Evolutionary conservation across 2,329 filamentous ascomycete species (phyloP).

Genomic region (Thelonectria olida): DNA sequence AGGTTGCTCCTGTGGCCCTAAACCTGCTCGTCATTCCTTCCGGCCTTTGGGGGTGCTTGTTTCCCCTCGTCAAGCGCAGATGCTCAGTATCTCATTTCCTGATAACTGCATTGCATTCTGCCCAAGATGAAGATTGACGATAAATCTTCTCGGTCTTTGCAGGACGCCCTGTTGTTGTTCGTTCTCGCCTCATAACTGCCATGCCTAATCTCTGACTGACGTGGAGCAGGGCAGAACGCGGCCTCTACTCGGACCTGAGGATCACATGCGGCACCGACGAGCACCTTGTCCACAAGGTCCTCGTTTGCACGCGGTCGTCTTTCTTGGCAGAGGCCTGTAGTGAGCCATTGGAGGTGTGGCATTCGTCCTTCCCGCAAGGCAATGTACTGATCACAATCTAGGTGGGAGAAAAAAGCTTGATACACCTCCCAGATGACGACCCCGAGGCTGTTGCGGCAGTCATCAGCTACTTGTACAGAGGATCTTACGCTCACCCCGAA

Average conservation of each 20-base stretch:
- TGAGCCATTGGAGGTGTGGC: not conserved
- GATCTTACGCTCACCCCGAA: constrained; percentile 7
- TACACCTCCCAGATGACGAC: constrained; percentile 20
- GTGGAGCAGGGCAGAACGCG: constrained; percentile 11
- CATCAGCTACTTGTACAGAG: constrained; percentile 16
- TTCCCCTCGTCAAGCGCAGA: too few species aligned
- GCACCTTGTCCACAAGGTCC: constrained; percentile 16
- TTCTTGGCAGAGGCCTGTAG: constrained; percentile 16
- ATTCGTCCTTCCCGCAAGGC: not conserved
- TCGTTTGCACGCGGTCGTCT: constrained; percentile 15
- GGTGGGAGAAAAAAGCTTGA: constrained; percentile 11
- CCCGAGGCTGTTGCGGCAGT: constrained; percentile 11
- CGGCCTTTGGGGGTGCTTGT: too few species aligned
- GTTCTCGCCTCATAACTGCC: not conserved
- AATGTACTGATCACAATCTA: not conserved
- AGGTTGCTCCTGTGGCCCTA: too few species aligned
- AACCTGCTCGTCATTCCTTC: too few species aligned
- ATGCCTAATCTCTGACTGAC: not conserved
- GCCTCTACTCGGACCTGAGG: constrained; percentile 8
- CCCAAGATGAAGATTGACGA: not conserved
- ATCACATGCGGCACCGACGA: constrained; percentile 20
- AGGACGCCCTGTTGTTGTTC: constrained; percentile 9
- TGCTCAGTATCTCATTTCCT: too few species aligned
- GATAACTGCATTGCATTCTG: too few species aligned
- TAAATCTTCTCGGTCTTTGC: not conserved